phyloP scores from a whole-genome alignment of 2,329 filamentous ascomycete species.

The Cyphellophora attinorum region DNA sequence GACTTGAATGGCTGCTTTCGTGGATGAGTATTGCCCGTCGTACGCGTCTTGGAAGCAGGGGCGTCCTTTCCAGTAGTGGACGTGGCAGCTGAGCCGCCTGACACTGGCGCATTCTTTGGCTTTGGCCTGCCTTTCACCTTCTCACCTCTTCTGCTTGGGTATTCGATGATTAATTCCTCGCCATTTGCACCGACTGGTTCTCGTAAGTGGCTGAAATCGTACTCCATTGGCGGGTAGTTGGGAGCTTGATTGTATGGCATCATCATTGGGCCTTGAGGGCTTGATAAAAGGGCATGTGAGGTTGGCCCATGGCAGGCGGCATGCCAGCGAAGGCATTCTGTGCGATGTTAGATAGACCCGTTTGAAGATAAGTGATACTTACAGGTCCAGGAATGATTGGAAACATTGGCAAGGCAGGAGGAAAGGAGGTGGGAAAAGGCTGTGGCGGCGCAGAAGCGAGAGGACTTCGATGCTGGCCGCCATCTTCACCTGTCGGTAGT shows the following conservation, averaged over 20 bases:
- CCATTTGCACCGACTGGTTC: neutral
- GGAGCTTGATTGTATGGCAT: too few species aligned
- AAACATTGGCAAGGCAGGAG: too few species aligned
- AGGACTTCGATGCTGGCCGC: too few species aligned
- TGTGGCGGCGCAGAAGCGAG: too few species aligned
- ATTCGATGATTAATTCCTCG: neutral
- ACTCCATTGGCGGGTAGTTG: too few species aligned
- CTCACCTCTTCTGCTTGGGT: neutral
- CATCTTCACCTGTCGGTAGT: too few species aligned
- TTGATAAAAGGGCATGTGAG: neutral
- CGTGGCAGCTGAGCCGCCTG: neutral
- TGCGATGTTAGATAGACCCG: too few species aligned
- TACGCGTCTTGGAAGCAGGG: neutral
- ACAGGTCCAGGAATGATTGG: too few species aligned
- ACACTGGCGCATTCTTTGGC: neutral
- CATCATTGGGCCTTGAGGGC: neutral
- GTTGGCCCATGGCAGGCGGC: neutral
- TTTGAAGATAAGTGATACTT: too few species aligned
- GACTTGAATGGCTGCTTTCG: slow-evolving; percentile 2
- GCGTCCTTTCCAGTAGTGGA: neutral
- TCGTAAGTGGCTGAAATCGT: neutral
- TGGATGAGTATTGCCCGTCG: slow-evolving; percentile 1
- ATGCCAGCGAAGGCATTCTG: too few species aligned
- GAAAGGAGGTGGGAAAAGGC: too few species aligned
- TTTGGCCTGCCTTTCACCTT: slow-evolving; percentile 1